Evolutionary conservation across 2,329 filamentous ascomycete species (phyloP).

Genomic region (Pseudogymnoascus sp.): DNA sequence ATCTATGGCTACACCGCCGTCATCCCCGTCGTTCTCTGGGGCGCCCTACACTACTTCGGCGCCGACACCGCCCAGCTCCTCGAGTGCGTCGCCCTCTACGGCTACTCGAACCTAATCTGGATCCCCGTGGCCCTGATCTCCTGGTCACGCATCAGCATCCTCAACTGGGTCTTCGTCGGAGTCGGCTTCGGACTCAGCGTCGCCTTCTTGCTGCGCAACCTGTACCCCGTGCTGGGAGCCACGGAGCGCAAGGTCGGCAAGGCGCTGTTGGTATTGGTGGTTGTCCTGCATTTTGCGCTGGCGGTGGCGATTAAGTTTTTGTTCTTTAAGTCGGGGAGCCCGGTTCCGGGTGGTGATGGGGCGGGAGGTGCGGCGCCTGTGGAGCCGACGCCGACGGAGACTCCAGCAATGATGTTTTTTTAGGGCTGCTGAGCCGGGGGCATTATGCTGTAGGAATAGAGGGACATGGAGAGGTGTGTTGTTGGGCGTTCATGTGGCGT

Average conservation of each 20-base stretch:
- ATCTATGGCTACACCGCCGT: conserved; percentile 92
- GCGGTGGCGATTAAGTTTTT: conserved; percentile 91
- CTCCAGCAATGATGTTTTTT: conserved; percentile 3
- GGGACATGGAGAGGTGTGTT: background rate
- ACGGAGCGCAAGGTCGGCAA: conserved; percentile 91
- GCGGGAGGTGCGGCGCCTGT: background rate
- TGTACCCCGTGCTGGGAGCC: conserved; percentile 86
- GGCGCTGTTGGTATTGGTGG: conserved; percentile 73
- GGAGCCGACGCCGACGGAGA: background rate
- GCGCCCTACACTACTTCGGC: conserved; percentile 87
- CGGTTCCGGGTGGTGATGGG: conserved; percentile 26
- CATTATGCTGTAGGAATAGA: background rate
- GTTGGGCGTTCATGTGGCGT: background rate
- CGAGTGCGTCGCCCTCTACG: conserved; percentile 93
- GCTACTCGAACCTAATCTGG: conserved; percentile 96
- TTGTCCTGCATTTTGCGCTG: conserved; percentile 80
- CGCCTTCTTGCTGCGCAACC: conserved; percentile 74
- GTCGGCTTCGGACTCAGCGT: conserved; percentile 79
- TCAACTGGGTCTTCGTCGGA: conserved; percentile 92
- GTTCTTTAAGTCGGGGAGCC: conserved; percentile 82
- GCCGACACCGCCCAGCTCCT: conserved; percentile 88
- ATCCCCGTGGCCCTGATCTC: conserved; percentile 87
- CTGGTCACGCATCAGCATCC: conserved; percentile 75
- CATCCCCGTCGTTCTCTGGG: conserved; percentile 79
- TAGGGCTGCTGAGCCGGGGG: background rate